These are phyloP conservation scores for Hanseniaspora meyeri DNA, from an alignment of 805 yeast species.

Conservation along the genomic window DNA sequence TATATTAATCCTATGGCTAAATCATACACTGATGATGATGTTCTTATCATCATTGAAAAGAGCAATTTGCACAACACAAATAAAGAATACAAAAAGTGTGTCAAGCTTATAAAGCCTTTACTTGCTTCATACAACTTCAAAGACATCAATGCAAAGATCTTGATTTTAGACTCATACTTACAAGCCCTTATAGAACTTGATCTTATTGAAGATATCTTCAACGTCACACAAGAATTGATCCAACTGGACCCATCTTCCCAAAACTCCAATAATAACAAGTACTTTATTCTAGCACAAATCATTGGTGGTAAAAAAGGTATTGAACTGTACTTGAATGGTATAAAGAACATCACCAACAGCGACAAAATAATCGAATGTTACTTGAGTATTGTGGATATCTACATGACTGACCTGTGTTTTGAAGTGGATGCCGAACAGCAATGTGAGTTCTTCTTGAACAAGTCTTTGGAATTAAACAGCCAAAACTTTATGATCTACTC, in stretches of 20 bases:
- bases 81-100: slow-evolving; percentile 20
- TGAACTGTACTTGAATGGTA: slow-evolving; percentile 48
- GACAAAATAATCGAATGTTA: slow-evolving; percentile 64
- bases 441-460: slow-evolving; percentile 60
- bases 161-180: neutral
- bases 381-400: slow-evolving; percentile 77
- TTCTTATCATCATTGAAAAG: slow-evolving; percentile 14
- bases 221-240: slow-evolving; percentile 46
- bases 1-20: neutral
- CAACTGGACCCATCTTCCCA: slow-evolving; percentile 56
- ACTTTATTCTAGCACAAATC: slow-evolving; percentile 81
- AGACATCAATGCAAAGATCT: neutral
- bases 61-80: slow-evolving; percentile 16
- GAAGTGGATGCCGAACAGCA: slow-evolving; percentile 71
- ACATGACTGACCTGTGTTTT: slow-evolving; percentile 98
- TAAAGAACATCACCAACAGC: slow-evolving; percentile 31
- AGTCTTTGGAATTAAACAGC: slow-evolving; percentile 49
- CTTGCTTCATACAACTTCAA: neutral
- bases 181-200: slow-evolving; percentile 9
- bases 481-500: slow-evolving; percentile 62
- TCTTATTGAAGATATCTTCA: slow-evolving; percentile 27
- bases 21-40: slow-evolving; percentile 1
- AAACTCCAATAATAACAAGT: slow-evolving; percentile 61
- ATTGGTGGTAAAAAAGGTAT: slow-evolving; percentile 73
- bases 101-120: slow-evolving; percentile 20